Percentiles rank a stretch among this genome's conserved stretches.
These are phyloP conservation scores for Cyberlindnera veronae DNA, from an alignment of 805 yeast species.

Conservation along the genomic window DNA sequence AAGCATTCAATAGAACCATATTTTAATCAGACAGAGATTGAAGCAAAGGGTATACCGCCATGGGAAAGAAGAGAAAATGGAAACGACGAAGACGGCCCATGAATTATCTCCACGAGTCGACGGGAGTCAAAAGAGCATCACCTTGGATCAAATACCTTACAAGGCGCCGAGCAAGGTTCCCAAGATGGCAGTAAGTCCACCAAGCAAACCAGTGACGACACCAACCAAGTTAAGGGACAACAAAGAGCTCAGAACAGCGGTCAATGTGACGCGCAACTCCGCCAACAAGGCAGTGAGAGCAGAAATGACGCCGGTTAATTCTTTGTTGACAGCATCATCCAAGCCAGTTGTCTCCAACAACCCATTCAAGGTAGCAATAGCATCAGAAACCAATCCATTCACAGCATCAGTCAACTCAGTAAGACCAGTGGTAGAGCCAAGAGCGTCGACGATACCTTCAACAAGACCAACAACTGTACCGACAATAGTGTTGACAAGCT, in stretches of 20 bases:
- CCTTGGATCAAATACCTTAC: too few species aligned
- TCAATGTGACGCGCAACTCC: slow-evolving; percentile 8
- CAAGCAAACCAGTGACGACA: slow-evolving; percentile 15
- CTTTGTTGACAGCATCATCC: slow-evolving; percentile 4
- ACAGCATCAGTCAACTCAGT: slow-evolving; percentile 10
- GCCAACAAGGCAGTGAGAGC: slow-evolving; percentile 3
- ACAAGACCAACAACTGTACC: slow-evolving; percentile 7
- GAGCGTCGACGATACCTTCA: slow-evolving; percentile 9
- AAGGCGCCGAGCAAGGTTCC: slow-evolving; percentile 8
- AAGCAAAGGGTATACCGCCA: too few species aligned
- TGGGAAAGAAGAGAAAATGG: too few species aligned
- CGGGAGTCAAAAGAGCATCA: too few species aligned
- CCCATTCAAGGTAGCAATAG: slow-evolving; percentile 11
- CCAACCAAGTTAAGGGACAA: slow-evolving; percentile 16
- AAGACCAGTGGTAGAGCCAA: slow-evolving; percentile 12
- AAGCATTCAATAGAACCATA: too few species aligned
- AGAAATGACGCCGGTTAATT: slow-evolving; percentile 3
- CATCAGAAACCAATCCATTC: slow-evolving; percentile 8
- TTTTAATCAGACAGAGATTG: too few species aligned
- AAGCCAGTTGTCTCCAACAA: slow-evolving; percentile 8
- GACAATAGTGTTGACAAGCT: slow-evolving; percentile 4
- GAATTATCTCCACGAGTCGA: too few species aligned
- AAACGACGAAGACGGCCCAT: too few species aligned
- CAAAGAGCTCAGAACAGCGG: slow-evolving; percentile 5
- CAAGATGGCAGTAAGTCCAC: slow-evolving; percentile 11